These are phyloP conservation scores for Tolypocladium amazonense DNA, from an alignment of 2,329 filamentous ascomycete genomes.

Conservation along the genomic window DNA sequence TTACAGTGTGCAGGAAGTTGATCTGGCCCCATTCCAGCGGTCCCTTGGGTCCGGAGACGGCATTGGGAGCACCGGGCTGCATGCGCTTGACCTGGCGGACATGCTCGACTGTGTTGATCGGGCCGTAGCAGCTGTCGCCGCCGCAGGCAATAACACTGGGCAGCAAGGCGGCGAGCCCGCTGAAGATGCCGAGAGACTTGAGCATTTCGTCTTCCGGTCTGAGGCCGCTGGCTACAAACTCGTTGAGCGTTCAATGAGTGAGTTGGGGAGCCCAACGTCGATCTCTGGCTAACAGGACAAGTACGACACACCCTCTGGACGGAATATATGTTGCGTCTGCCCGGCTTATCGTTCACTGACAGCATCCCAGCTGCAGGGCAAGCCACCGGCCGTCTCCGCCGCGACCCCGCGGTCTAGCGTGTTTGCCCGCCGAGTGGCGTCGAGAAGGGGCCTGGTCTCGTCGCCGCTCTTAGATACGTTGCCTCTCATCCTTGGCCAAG, in stretches of 20 bases:
- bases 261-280: not conserved
- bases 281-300: not conserved
- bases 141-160: constrained; percentile 23
- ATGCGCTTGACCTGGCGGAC: constrained; percentile 38
- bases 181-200: constrained; percentile 4
- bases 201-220: not conserved
- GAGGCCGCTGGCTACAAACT: not conserved
- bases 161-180: constrained; percentile 7
- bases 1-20: constrained; percentile 48
- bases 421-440: not conserved
- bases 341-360: not conserved
- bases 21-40: constrained; percentile 51
- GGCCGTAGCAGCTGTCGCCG: constrained; percentile 26
- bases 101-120: constrained; percentile 28
- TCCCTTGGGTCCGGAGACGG: constrained; percentile 29
- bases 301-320: not conserved
- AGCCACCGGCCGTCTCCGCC: not conserved
- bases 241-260: not conserved
- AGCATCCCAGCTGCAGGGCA: not conserved
- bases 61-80: constrained; percentile 32
- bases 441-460: not conserved
- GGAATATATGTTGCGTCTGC: not conserved
- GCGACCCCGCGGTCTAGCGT: not conserved
- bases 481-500: not conserved
- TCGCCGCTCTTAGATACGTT: not conserved